phyloP scores from a whole-genome alignment of 2,329 filamentous ascomycete genomes.

The Arthroderma sp. region DNA sequence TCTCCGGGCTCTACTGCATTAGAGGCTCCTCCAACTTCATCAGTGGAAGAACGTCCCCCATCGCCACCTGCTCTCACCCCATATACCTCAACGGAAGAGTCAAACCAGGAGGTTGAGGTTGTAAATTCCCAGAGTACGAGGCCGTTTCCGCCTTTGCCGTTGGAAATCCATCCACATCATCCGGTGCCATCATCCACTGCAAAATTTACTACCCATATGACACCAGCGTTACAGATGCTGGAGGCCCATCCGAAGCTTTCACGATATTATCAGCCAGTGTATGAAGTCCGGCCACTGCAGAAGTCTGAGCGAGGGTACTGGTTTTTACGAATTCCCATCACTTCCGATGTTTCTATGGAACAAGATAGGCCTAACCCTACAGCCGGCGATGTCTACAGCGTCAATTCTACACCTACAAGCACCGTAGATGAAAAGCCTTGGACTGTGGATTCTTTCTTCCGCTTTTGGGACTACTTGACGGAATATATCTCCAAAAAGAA shows the following conservation, averaged over 20 bases:
- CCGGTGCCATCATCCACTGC: conserved; percentile 38
- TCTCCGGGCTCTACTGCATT: neutral
- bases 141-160: conserved; percentile 18
- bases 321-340: conserved; percentile 52
- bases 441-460: conserved; percentile 25
- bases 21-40: neutral
- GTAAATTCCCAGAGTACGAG: neutral
- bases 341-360: conserved; percentile 10
- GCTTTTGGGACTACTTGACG: conserved; percentile 33
- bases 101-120: neutral
- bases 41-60: neutral
- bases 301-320: conserved; percentile 67
- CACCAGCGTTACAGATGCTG: conserved; percentile 43
- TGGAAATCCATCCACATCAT: conserved; percentile 41
- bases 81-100: neutral
- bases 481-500: conserved; percentile 27
- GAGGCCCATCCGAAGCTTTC: conserved; percentile 41
- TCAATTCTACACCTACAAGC: conserved; percentile 33
- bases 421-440: conserved; percentile 14
- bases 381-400: neutral
- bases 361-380: conserved; percentile 11
- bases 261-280: conserved; percentile 43
- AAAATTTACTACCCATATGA: conserved; percentile 44
- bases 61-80: neutral
- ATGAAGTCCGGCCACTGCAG: conserved; percentile 40